Evolutionary conservation across 257 asterid genomes (phyloP).

Genomic region (Leptodermis oblonga): DNA sequence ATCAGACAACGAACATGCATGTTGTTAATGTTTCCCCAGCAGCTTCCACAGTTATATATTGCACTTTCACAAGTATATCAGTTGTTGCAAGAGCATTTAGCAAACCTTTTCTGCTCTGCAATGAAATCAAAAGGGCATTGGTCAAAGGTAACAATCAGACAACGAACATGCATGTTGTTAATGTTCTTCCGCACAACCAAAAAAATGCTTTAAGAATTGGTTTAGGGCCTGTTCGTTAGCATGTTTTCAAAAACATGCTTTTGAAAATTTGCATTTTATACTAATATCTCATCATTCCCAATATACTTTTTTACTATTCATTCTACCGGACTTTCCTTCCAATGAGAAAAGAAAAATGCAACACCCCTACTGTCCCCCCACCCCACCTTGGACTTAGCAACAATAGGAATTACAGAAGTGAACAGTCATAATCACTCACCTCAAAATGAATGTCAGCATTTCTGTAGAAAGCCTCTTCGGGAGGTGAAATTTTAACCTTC

Average conservation of each 20-base stretch:
- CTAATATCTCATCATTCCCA: no score
- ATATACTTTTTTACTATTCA: neutral
- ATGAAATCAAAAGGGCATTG: neutral
- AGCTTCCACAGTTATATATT: constrained; percentile 28
- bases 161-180: neutral
- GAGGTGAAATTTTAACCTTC: constrained; percentile 27
- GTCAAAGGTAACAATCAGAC: neutral
- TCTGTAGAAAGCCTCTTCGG: constrained; percentile 19
- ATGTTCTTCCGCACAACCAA: no score
- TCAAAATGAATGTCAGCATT: constrained; percentile 41
- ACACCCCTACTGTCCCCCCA: neutral
- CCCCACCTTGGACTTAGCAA: neutral
- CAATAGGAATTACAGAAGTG: neutral
- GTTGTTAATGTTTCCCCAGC: neutral
- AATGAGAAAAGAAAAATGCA: neutral
- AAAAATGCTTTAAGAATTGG: no score
- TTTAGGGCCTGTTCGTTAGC: no score
- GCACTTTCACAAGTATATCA: neutral
- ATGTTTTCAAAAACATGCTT: no score
- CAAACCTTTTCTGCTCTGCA: constrained; percentile 46
- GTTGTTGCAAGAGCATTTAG: constrained; percentile 29
- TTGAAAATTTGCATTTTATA: no score
- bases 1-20: neutral
- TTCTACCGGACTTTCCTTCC: neutral
- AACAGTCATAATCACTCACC: constrained; percentile 31